Conservation (phyloP, 495 filamentous ascomycete species). For the Podospora appendiculata region DNA sequence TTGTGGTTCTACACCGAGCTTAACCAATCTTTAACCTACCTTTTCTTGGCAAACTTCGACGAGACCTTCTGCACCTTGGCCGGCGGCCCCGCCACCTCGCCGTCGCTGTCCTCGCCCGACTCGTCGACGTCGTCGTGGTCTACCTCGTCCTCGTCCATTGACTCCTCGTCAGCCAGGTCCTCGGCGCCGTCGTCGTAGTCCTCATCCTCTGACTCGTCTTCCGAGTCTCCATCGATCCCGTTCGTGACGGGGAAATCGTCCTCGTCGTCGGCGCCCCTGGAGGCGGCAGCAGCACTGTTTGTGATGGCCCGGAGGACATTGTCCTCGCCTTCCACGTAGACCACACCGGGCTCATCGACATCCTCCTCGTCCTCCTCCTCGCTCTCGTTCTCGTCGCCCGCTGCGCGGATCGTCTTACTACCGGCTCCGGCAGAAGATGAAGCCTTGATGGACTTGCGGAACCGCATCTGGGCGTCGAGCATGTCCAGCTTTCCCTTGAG, state of each 20-base stretch:
- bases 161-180: constrained; percentile 22
- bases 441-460: constrained; percentile 56
- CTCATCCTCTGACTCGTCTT: constrained; percentile 25
- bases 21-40: constrained; percentile 2
- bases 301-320: constrained; percentile 32
- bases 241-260: constrained; percentile 17
- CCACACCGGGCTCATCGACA: constrained; percentile 48
- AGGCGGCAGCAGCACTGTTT: constrained; percentile 26
- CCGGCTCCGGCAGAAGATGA: constrained; percentile 7
- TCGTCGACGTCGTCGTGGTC: constrained; percentile 33
- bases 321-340: constrained; percentile 81
- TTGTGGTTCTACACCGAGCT: background rate
- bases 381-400: constrained; percentile 59
- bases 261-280: constrained; percentile 11
- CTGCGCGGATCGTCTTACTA: constrained; percentile 34
- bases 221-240: constrained; percentile 18
- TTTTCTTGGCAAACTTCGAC: constrained; percentile 19
- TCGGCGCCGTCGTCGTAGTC: constrained; percentile 20
- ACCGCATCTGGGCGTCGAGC: constrained; percentile 75
- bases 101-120: constrained; percentile 22
- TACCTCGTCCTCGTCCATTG: constrained; percentile 30
- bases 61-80: constrained; percentile 27
- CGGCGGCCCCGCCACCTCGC: constrained; percentile 22
- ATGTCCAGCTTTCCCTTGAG: constrained; percentile 91
- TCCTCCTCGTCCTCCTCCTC: constrained; percentile 66